Evolutionary conservation across 192 early-diverging fungal species (phyloP).

Genomic region (Backusella sp.): DNA sequence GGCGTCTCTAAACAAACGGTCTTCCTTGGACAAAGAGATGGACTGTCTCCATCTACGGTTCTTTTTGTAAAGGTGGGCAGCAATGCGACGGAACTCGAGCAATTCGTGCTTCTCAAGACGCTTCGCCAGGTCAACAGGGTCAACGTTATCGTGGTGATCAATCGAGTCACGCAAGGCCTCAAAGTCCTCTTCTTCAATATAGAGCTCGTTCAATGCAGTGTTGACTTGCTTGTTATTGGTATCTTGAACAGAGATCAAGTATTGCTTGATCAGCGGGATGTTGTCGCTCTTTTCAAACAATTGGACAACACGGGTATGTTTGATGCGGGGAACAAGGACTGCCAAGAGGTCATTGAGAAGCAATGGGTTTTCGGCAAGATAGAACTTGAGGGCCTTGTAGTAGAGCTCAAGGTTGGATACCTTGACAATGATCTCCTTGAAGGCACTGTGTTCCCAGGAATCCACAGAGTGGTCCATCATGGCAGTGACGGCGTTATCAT

Average conservation of each 20-base stretch:
- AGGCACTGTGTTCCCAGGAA: conserved; percentile 94
- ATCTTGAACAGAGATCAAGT: conserved; percentile 92
- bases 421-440: conserved; percentile 98
- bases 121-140: conserved; percentile 86
- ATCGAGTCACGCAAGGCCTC: conserved; percentile 91
- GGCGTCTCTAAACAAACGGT: conserved; percentile 96
- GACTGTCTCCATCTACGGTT: conserved; percentile 97
- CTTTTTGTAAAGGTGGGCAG: conserved; percentile 94
- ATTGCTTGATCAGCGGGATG: conserved; percentile 94
- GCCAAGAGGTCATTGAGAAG: conserved; percentile 90
- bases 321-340: conserved; percentile 85
- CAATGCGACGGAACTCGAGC: conserved; percentile 96
- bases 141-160: conserved; percentile 94
- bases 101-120: conserved; percentile 95
- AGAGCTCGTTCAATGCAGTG: conserved; percentile 91
- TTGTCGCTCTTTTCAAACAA: conserved; percentile 99
- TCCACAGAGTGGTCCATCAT: conserved; percentile 96
- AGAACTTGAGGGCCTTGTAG: conserved; percentile 97
- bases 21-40: conserved; percentile 93
- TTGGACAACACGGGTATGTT: conserved; percentile 96
- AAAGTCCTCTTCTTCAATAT: conserved; percentile 98
- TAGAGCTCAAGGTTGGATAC: conserved; percentile 97
- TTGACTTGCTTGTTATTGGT: conserved; percentile 96
- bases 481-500: conserved; percentile 94
- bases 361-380: conserved; percentile 94